Conservation (phyloP, 2,329 filamentous ascomycete genomes). For the Fusarium buharicum region DNA sequence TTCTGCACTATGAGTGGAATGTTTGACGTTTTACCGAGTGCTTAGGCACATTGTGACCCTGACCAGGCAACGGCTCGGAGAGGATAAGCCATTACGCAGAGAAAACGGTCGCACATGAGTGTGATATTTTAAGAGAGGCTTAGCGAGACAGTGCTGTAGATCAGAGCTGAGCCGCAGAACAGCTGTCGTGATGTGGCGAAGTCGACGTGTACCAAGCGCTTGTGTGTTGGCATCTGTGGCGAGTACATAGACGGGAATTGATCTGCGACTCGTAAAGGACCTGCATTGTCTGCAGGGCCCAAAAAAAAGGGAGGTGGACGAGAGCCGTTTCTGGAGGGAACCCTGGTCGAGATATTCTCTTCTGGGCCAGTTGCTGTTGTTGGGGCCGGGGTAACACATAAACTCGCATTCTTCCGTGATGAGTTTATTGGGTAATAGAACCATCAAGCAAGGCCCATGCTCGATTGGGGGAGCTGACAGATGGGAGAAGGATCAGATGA, state of each 20-base stretch:
- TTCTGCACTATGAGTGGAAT: conserved; percentile 16
- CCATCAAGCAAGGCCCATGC: conserved; percentile 6
- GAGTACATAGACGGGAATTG: conserved; percentile 4
- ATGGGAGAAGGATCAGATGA: conserved; percentile 28
- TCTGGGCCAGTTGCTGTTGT: conserved; percentile 28
- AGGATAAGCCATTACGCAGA: not conserved
- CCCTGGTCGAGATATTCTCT: conserved; percentile 36
- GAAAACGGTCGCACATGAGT: not conserved
- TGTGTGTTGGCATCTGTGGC: conserved; percentile 29
- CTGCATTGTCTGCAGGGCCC: conserved; percentile 13
- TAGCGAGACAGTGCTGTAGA: not conserved
- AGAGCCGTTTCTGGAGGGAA: conserved; percentile 36
- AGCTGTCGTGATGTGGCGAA: conserved; percentile 18
- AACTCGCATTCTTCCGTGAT: conserved; percentile 20
- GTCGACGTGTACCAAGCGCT: conserved; percentile 13
- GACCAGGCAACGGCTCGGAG: conserved; percentile 20
- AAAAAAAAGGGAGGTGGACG: conserved; percentile 40
- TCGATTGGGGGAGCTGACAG: conserved; percentile 14
- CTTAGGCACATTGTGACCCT: conserved; percentile 12
- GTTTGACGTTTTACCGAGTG: conserved; percentile 4
- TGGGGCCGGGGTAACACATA: conserved; percentile 29
- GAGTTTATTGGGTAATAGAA: conserved; percentile 21
- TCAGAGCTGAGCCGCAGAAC: conserved; percentile 9
- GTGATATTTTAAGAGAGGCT: conserved; percentile 3
- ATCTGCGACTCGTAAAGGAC: conserved; percentile 8